These are phyloP conservation scores for Neocatenulostroma microsporum DNA, from an alignment of 2,329 filamentous ascomycete species.

Conservation along the genomic window DNA sequence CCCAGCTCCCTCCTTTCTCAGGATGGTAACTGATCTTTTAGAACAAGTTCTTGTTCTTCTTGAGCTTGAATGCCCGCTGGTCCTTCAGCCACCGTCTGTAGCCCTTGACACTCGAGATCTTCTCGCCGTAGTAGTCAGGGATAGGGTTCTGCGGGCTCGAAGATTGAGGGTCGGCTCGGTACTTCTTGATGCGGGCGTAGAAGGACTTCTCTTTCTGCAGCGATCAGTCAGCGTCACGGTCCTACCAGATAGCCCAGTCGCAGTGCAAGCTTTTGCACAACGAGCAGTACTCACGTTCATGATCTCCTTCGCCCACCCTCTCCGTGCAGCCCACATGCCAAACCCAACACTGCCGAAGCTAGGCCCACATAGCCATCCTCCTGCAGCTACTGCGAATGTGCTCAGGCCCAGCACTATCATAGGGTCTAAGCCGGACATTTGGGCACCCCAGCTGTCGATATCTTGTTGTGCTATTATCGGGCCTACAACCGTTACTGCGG, in stretches of 20 bases:
- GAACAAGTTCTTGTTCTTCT: conserved; percentile 65
- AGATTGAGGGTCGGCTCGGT: conserved; percentile 81
- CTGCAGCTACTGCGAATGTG: conserved; percentile 65
- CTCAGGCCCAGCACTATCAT: conserved; percentile 76
- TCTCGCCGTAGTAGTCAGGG: conserved; percentile 97
- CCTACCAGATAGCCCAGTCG: too few relatives aligned
- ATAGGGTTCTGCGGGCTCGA: conserved; percentile 89
- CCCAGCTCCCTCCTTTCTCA: not conserved
- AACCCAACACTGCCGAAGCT: conserved; percentile 74
- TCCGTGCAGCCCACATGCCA: conserved; percentile 63
- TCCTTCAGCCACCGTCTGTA: conserved; percentile 97
- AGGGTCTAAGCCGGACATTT: conserved; percentile 75
- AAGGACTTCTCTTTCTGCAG: conserved; percentile 84
- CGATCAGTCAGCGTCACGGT: conserved; percentile 4
- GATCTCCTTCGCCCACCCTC: conserved; percentile 56
- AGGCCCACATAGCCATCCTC: conserved; percentile 83
- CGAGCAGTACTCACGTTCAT: conserved; percentile 55
- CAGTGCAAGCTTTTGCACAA: too few relatives aligned
- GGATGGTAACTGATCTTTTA: too few relatives aligned
- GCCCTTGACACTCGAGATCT: conserved; percentile 84
- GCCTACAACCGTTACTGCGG: conserved; percentile 55
- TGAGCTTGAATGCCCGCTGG: conserved; percentile 84
- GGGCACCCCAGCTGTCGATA: conserved; percentile 58
- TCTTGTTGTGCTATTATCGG: conserved; percentile 61
- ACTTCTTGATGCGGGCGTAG: conserved; percentile 82